phyloP scores from a whole-genome alignment of 2,329 filamentous ascomycete species.

The Hirsutella rhossiliensis region DNA sequence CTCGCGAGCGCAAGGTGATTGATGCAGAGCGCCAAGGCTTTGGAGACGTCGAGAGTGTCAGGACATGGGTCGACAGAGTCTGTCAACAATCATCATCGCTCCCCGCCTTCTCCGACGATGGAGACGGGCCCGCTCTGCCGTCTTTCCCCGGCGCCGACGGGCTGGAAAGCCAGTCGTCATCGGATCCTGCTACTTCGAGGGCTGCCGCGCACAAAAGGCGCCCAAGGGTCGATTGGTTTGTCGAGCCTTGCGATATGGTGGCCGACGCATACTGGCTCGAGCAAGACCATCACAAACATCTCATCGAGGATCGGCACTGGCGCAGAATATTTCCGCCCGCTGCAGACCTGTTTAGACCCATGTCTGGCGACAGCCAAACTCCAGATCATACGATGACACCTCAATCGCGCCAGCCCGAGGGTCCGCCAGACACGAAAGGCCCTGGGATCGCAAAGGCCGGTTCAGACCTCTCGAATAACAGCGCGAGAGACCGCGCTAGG shows the following conservation, averaged over 20 bases:
- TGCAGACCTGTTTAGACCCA: slow-evolving; percentile 14
- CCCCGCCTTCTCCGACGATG: slow-evolving; percentile 7
- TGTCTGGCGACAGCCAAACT: slow-evolving; percentile 19
- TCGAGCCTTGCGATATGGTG: slow-evolving; percentile 73
- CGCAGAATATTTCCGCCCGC: slow-evolving; percentile 53
- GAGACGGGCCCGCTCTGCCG: slow-evolving; percentile 23
- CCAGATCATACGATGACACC: slow-evolving; percentile 10
- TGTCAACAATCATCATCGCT: slow-evolving; percentile 19
- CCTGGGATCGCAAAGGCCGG: slow-evolving; percentile 16
- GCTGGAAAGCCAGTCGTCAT: slow-evolving; percentile 26
- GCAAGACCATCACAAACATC: slow-evolving; percentile 63
- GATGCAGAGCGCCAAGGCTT: slow-evolving; percentile 69
- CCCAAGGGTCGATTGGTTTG: slow-evolving; percentile 73
- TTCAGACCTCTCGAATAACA: slow-evolving; percentile 33
- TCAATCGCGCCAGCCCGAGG: slow-evolving; percentile 14
- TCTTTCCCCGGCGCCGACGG: slow-evolving; percentile 34
- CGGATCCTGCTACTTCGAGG: slow-evolving; percentile 29
- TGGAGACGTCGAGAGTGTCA: slow-evolving; percentile 58
- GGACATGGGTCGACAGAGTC: slow-evolving; percentile 65
- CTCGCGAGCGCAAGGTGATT: slow-evolving; percentile 62
- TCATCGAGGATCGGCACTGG: slow-evolving; percentile 72
- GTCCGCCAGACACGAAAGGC: slow-evolving; percentile 9
- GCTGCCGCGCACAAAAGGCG: slow-evolving; percentile 50
- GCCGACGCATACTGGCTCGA: slow-evolving; percentile 90
- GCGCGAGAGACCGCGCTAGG: slow-evolving; percentile 45